Base-by-base conservation (phyloP, 768 basidiomycete species). In the Amanita phalloides region DNA sequence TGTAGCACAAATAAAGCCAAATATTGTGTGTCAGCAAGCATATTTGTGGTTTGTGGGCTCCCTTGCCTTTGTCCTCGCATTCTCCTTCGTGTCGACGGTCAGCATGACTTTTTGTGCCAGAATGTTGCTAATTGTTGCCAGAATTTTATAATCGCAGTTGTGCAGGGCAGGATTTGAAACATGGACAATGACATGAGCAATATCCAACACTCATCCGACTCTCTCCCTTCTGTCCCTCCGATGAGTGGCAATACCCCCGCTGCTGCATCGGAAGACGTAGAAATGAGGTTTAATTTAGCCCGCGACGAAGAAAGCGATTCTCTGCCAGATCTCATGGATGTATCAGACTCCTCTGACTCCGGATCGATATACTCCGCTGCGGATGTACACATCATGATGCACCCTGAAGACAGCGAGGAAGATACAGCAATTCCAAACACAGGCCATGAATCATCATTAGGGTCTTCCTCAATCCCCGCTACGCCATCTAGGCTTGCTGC, bases 251-350 rank as follows among this genome's bases (percentile, higher is more conserved):
- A 26, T 39, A 21, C 7, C 21, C 47, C 47, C 37, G 6, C 17
- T 33, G 43, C 17, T 6, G 11, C 11, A 13, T 21, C 39, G 20
- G 48, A 28, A 42, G 49, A 51, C 28, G 7, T 26, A 6, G 41
- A 43, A 9, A 51, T 51, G 49, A 28, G 32, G 14, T 11, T 14
- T 3, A n/a, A 35, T 14, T 10, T 13, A 25, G 11, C 28, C 9
- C 49, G 2, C 2, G 35, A 13, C 20, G 65, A 66, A 32, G 64
- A 62, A 3, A 61, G 64, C 48, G 62, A 61, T 25, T 58, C 61
- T 38, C 60, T 66, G 49, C 68, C 67, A 0, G 53, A 62, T 6
- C 54, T 68, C 7, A 65, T 65, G 54, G 49, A 49, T 9, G 45
- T 48, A 3, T 54, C 56, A 14, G 46, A 49, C 13, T 11, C 23